Evolutionary conservation across 2,329 filamentous ascomycete species (phyloP).

Genomic region (Fusarium sp.): DNA sequence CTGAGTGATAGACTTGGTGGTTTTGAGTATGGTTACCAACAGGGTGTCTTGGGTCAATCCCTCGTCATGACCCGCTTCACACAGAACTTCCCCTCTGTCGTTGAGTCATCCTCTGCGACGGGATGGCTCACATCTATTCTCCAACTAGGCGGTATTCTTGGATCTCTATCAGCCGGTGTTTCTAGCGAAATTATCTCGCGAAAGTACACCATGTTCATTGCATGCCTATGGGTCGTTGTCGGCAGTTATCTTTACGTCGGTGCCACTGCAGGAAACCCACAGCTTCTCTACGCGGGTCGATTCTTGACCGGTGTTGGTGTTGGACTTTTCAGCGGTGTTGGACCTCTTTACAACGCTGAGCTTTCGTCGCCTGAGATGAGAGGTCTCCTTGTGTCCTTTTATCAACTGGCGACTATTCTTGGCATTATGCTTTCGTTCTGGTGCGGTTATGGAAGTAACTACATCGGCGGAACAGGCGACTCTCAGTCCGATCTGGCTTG

Average conservation of each 20-base stretch:
- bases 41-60: constrained; percentile 63
- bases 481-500: constrained; percentile 54
- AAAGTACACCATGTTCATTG: constrained; percentile 63
- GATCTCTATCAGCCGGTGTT: constrained; percentile 58
- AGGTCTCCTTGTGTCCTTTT: constrained; percentile 71
- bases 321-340: constrained; percentile 56
- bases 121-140: constrained; percentile 64
- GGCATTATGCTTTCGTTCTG: constrained; percentile 61
- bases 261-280: constrained; percentile 50
- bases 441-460: constrained; percentile 57
- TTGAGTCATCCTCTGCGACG: constrained; percentile 56
- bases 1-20: constrained; percentile 30
- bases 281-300: constrained; percentile 57
- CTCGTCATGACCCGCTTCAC: constrained; percentile 63
- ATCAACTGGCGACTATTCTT: constrained; percentile 60
- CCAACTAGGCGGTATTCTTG: constrained; percentile 60
- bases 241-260: constrained; percentile 58
- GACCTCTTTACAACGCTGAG: constrained; percentile 62
- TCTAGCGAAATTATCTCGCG: constrained; percentile 60
- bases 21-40: constrained; percentile 51
- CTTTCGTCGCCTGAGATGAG: constrained; percentile 71
- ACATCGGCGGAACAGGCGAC: constrained; percentile 58
- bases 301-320: constrained; percentile 62
- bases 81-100: constrained; percentile 59
- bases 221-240: constrained; percentile 57